Evolutionary conservation across 768 basidiomycete genomes (phyloP).

Genomic region (Pleurotus platypus): DNA sequence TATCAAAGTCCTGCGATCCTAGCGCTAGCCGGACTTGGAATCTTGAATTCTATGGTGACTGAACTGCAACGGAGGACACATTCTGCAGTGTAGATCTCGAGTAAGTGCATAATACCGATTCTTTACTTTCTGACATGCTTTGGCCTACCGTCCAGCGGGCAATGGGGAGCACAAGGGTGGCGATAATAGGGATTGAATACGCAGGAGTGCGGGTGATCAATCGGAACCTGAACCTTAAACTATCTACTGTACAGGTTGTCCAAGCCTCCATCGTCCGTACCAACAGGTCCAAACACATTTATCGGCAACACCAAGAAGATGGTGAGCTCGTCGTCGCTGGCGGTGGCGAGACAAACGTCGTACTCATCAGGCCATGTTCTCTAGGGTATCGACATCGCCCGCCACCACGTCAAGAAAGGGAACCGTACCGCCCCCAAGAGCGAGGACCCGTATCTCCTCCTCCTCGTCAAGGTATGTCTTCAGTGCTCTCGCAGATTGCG

Average conservation of each 20-base stretch:
- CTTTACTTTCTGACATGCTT: too few species aligned
- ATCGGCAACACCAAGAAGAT: constrained; percentile 66
- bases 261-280: constrained; percentile 44
- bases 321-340: constrained; percentile 60
- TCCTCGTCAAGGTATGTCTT: constrained; percentile 87
- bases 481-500: neutral
- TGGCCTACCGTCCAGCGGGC: neutral
- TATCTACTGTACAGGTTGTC: constrained; percentile 59
- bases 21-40: constrained; percentile 6
- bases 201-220: constrained; percentile 3
- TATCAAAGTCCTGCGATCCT: neutral
- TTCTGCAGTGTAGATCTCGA: too few species aligned
- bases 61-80: too few species aligned
- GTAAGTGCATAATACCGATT: too few species aligned
- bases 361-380: constrained; percentile 11
- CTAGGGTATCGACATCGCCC: constrained; percentile 93
- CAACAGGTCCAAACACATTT: constrained; percentile 48
- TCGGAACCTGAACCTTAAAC: constrained; percentile 39
- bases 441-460: constrained; percentile 97
- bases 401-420: constrained; percentile 99
- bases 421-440: constrained; percentile 92
- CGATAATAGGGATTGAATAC: neutral
- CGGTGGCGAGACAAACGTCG: constrained; percentile 18
- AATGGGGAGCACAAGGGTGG: neutral
- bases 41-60: neutral